Evolutionary conservation across 2,329 filamentous ascomycete species (phyloP).

Genomic region (Amesomyces nigricolor): DNA sequence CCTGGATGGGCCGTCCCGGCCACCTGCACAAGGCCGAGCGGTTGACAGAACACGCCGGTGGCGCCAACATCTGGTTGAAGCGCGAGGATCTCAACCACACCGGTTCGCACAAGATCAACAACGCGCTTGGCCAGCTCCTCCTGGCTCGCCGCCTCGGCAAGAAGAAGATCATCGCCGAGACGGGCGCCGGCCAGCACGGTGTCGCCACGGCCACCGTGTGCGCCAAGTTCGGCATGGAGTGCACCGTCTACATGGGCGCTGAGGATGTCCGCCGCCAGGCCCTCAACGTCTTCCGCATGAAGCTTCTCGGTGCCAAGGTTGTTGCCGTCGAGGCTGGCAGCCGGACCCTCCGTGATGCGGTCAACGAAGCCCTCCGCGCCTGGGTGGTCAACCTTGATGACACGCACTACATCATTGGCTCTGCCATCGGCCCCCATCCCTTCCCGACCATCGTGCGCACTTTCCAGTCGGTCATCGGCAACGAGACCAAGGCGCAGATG

Average conservation of each 20-base stretch:
- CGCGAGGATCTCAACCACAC: conserved; percentile 97
- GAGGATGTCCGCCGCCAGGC: conserved; percentile 96
- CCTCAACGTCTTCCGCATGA: conserved; percentile 97
- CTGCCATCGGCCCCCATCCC: conserved; percentile 92
- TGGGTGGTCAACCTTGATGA: conserved; percentile 92
- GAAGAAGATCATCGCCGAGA: conserved; percentile 96
- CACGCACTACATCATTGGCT: conserved; percentile 97
- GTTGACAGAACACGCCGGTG: conserved; percentile 80
- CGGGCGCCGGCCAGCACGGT: conserved; percentile 94
- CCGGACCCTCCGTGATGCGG: conserved; percentile 75
- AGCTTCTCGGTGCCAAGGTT: conserved; percentile 86
- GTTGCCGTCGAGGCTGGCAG: conserved; percentile 89
- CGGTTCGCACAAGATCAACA: conserved; percentile 99
- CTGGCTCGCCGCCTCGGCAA: conserved; percentile 83
- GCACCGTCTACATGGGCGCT: conserved; percentile 96
- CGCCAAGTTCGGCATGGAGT: conserved; percentile 97
- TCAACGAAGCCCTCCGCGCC: conserved; percentile 89
- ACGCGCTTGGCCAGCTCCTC: conserved; percentile 88
- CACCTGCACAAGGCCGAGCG: conserved; percentile 85
- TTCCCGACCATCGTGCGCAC: conserved; percentile 97
- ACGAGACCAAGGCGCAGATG: conserved; percentile 93
- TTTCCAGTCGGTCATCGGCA: conserved; percentile 94
- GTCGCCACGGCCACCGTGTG: conserved; percentile 96
- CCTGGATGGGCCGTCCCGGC: conserved; percentile 93
- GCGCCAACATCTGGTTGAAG: conserved; percentile 96